A percentile compares a stretch with the other conserved stretches of the same genome.
These are phyloP conservation scores for Colletotrichum neosansevieriae DNA, from an alignment of 2,329 filamentous ascomycete species.

Conservation along the genomic window DNA sequence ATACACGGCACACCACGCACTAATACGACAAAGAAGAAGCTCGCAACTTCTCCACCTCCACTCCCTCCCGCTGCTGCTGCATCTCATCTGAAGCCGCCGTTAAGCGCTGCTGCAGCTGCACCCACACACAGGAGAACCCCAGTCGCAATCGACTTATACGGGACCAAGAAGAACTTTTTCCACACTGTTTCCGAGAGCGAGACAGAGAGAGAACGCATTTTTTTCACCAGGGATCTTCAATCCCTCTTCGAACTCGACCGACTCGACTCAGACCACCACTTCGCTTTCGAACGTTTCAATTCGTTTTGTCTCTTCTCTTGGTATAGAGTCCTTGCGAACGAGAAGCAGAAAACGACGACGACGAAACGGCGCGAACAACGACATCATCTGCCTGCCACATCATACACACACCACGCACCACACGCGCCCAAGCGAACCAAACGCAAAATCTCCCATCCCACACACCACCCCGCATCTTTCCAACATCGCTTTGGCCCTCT, in stretches of 20 bases:
- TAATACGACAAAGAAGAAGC: not conserved
- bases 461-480: conserved; percentile 7
- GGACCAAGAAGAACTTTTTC: not conserved
- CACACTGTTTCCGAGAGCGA: not conserved
- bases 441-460: not conserved
- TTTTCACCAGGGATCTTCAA: not conserved
- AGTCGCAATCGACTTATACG: conserved; percentile 17
- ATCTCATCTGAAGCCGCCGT: conserved; percentile 17
- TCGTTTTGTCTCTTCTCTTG: not conserved
- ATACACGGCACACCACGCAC: not conserved
- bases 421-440: conserved; percentile 18
- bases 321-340: conserved; percentile 8
- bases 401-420: not conserved
- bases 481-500: conserved; percentile 10
- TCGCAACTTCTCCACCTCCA: conserved; percentile 10
- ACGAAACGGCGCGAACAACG: conserved; percentile 2
- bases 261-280: conserved; percentile 1
- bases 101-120: conserved; percentile 22
- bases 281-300: not conserved
- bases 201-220: not conserved
- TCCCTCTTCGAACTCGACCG: not conserved
- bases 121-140: not conserved
- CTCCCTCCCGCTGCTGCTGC: conserved; percentile 7
- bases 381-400: conserved; percentile 11
- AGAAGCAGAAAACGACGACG: conserved; percentile 14